Evolutionary conservation across 225 moss, liverwort and hornwort genomes (phyloP).

Genomic region (Lunularia cruciata): DNA sequence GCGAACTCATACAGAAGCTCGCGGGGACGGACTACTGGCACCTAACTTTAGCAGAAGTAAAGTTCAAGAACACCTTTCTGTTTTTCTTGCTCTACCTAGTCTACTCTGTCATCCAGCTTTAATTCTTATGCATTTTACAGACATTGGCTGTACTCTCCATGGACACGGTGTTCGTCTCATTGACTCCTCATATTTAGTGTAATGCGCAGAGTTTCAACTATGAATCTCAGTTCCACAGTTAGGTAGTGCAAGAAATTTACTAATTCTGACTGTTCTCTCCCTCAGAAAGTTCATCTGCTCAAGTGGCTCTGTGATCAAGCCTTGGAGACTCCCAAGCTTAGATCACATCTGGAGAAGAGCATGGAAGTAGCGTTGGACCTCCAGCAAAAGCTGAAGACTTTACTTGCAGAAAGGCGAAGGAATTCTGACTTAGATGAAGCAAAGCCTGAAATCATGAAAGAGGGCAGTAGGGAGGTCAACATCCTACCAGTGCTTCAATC

Average conservation of each 20-base stretch:
- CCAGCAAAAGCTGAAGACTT: constrained; percentile 60
- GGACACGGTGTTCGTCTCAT: too few relatives aligned
- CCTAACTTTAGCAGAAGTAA: constrained; percentile 72
- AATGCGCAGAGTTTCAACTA: too few relatives aligned
- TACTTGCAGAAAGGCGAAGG: constrained; percentile 58
- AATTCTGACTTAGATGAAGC: constrained; percentile 37
- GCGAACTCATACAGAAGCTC: constrained; percentile 59
- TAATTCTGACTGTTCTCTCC: constrained; percentile 11
- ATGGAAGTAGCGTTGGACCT: constrained; percentile 63
- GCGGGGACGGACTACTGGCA: constrained; percentile 89
- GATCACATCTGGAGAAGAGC: constrained; percentile 72
- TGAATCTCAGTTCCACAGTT: too few relatives aligned
- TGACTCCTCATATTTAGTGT: too few relatives aligned
- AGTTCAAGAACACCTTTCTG: constrained; percentile 4
- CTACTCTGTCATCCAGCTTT: background rate
- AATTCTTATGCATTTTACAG: too few relatives aligned
- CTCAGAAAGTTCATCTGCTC: constrained; percentile 70
- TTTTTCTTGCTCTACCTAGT: background rate
- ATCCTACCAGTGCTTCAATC: constrained; percentile 29
- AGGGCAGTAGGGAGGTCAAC: constrained; percentile 33
- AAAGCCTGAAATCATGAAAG: constrained; percentile 23
- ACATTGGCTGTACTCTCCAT: too few relatives aligned
- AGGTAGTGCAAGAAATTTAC: too few relatives aligned
- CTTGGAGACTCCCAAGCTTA: constrained; percentile 71
- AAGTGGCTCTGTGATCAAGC: constrained; percentile 84